Conservation (phyloP, 345 rosid species). For the Moringa oleifera region DNA sequence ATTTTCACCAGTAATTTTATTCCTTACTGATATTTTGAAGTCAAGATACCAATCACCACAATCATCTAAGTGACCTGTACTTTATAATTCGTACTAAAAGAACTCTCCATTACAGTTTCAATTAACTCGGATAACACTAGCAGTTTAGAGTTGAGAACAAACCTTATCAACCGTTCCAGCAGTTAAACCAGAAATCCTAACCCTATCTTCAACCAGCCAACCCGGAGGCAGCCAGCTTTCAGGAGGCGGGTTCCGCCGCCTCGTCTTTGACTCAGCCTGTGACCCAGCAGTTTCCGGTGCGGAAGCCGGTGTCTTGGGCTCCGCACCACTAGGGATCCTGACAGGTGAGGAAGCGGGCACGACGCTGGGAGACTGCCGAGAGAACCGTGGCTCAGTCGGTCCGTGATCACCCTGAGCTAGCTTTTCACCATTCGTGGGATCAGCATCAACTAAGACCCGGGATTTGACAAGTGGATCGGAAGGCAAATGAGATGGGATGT, state of each 20-base stretch:
- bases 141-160: constrained; percentile 7
- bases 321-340: constrained; percentile 18
- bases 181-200: constrained; percentile 63
- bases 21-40: not conserved
- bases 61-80: too few species aligned
- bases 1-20: too few species aligned
- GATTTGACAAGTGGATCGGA: constrained; percentile 41
- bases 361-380: constrained; percentile 5
- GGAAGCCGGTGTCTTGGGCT: constrained; percentile 2
- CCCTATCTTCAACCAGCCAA: constrained; percentile 73
- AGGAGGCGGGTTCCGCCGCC: constrained; percentile 17
- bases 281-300: constrained; percentile 12
- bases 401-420: constrained; percentile 2
- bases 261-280: constrained; percentile 14
- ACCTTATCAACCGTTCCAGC: constrained; percentile 83
- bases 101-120: not conserved
- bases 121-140: not conserved
- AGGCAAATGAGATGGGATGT: constrained; percentile 19
- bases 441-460: constrained; percentile 36
- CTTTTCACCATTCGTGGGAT: constrained; percentile 15
- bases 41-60: too few species aligned
- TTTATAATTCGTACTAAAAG: not conserved
- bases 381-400: constrained; percentile 4
- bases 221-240: constrained; percentile 60
- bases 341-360: not conserved